These are phyloP conservation scores for Cenchrus fungigraminus DNA, from an alignment of 176 grass and related monocot species.

Conservation along the genomic window DNA sequence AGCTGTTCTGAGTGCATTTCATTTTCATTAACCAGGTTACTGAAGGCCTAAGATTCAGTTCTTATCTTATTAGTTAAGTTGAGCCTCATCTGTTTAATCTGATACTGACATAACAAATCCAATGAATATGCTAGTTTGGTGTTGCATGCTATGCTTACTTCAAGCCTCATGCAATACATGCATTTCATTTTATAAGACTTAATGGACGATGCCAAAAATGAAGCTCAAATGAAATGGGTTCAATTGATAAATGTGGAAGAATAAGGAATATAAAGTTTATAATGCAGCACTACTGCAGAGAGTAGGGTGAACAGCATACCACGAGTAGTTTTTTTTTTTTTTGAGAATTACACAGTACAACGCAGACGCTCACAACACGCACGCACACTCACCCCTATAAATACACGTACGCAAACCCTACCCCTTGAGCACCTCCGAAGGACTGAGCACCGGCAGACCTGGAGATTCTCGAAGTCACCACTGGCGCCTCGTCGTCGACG, in stretches of 20 bases:
- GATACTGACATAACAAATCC: background rate
- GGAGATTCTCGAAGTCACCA: no score
- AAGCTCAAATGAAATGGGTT: background rate
- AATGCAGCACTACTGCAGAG: background rate
- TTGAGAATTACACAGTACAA: no score
- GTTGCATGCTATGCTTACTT: background rate
- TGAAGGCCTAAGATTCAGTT: background rate
- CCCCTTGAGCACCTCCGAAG: no score
- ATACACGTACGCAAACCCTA: no score
- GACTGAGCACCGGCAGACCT: no score
- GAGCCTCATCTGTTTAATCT: background rate
- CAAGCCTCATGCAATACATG: background rate
- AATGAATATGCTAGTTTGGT: background rate
- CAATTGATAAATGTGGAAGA: background rate
- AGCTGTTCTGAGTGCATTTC: background rate
- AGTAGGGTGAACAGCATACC: background rate
- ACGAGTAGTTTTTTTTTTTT: background rate
- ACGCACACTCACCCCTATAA: no score
- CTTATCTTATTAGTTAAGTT: conserved; percentile 3
- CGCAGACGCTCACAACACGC: no score
- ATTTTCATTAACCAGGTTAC: background rate
- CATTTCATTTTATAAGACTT: background rate
- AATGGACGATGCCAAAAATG: background rate
- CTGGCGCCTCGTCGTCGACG: no score
- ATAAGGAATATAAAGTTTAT: background rate